Base-by-base conservation (phyloP, 345 rosid species). In the Ceriops decandra region DNA sequence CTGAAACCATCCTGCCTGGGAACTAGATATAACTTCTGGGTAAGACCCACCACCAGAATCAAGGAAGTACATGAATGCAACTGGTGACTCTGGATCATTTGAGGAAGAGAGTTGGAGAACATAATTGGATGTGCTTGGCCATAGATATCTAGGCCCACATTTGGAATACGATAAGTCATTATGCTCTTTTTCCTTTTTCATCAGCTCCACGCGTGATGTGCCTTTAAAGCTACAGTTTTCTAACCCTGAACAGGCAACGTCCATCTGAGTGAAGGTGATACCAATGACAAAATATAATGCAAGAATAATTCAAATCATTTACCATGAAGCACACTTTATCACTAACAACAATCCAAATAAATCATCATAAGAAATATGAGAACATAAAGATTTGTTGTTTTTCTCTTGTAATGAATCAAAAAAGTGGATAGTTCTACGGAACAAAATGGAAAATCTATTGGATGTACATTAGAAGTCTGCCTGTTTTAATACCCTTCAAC, bases 31-130 rank as follows among this genome's bases (percentile, higher is more conserved):
- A 64, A 89, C 88, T 69, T 90, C 82, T 2, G 97, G 95, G 52
- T 90, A 93, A 9, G 98, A 88, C 22, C 96, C 97, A 58, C 97
- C 98, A 0, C 98, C 98, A 22, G 96, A 93, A 81, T 93, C 98
- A 20, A 93, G 85, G 67, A 91, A 86, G 79, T 93, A 93, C 60
- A 93, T 77, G 74, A 82, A 82, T 51, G 75, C 81, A 32, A 86
- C 67, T 0, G 82, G 79, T 22, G 71, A 68, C 46, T 57, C 49
- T 2, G 86, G 78, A 70, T 72, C 70, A 51, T 79, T 63, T 0
- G 78, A 74, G 46, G 87, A 75, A 49, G 83, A 81, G 62, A 89
- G 66, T 19, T 67, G 70, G 66, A 87, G 78, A 46, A 84, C 88
- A 46, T 87, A 89, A 77, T 91, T 93, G 64, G 97, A 91, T 63